Evolutionary conservation across 2,329 filamentous ascomycete genomes (phyloP), one percentile per base, ranked within the genome.

Genomic region (Arthrobotrys sinensis): DNA sequence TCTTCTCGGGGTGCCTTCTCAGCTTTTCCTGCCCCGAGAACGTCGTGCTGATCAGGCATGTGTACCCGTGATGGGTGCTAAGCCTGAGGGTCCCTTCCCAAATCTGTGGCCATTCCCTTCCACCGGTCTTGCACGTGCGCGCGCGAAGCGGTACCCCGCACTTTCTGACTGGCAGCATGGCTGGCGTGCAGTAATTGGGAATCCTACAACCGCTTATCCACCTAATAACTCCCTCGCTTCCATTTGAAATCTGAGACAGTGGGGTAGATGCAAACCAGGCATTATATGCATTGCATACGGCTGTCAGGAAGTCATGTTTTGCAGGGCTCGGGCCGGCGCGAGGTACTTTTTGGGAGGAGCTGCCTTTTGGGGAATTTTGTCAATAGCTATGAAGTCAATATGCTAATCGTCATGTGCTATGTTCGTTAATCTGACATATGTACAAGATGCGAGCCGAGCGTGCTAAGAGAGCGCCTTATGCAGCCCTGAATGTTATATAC

Each of bases 221-320:
- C 65, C 19, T 32, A 19, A 40, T 57, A 45, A 28, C 45, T 57
- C 40, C 16, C 50, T 77, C 66, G 73, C 66, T 72, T 68, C 75
- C 53, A 62, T 43, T 53, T 62, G 57, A 64, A 67, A 78, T 68
- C 62, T 78, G 67, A 78, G 75, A 78, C 75, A 78, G 70, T 75
- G 63, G 70, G 70, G 70, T 66, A 71, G 57, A 72, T 68, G 53
- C 67, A 68, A 55, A 70, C 57, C 57, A 55, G 36, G 36, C 60
- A 57, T 73, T 65, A 66, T 60, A 43, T 66, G 69, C 69, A 72
- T 72, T 70, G 75, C 75, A 63, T 50, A 68, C 67, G 46, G 75
- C 67, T 78, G 75, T 72, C 75, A 78, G 53, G 67, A 52, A 46
- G 48, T 24, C 32, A 34, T 32, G 24, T 63, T 69, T 63, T 60